phyloP scores from a whole-genome alignment of 495 filamentous ascomycete species.

The Penicillium antarcticum region DNA sequence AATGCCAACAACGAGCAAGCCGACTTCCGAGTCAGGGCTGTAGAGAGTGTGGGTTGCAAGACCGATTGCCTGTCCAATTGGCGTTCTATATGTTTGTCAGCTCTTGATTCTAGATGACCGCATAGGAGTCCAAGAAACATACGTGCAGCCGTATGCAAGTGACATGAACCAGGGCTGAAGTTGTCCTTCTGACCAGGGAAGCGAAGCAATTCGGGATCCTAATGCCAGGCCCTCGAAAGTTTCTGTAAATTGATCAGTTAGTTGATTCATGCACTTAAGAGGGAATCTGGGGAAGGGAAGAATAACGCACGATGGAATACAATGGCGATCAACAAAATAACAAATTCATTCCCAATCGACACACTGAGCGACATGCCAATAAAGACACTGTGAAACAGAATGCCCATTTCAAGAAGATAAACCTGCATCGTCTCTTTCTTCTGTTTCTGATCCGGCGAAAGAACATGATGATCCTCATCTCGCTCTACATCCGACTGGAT shows the following conservation, averaged over 20 bases:
- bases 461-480: constrained; percentile 1
- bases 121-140: constrained; percentile 1
- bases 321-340: constrained; percentile 70
- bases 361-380: constrained; percentile 80
- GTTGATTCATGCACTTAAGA: too few species aligned
- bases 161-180: constrained; percentile 74
- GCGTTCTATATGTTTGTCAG: constrained; percentile 55
- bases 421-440: constrained; percentile 55
- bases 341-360: constrained; percentile 65
- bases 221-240: constrained; percentile 67
- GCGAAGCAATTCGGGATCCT: constrained; percentile 56
- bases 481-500: constrained; percentile 21
- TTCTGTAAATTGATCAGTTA: constrained; percentile 22
- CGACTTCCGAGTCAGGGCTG: constrained; percentile 61
- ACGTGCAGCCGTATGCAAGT: constrained; percentile 66
- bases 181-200: constrained; percentile 32
- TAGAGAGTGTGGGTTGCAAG: constrained; percentile 58
- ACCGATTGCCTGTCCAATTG: constrained; percentile 79
- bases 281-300: background rate
- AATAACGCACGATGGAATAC: constrained; percentile 59
- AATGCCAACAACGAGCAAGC: constrained; percentile 62
- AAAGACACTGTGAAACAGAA: constrained; percentile 76
- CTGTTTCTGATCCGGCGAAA: constrained; percentile 24
- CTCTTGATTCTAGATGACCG: constrained; percentile 1
- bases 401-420: constrained; percentile 72